Evolutionary conservation across 179 eudicot species (phyloP), one percentile per base, ranked within the genome.

Genomic region (Amaranthus tricolor): DNA sequence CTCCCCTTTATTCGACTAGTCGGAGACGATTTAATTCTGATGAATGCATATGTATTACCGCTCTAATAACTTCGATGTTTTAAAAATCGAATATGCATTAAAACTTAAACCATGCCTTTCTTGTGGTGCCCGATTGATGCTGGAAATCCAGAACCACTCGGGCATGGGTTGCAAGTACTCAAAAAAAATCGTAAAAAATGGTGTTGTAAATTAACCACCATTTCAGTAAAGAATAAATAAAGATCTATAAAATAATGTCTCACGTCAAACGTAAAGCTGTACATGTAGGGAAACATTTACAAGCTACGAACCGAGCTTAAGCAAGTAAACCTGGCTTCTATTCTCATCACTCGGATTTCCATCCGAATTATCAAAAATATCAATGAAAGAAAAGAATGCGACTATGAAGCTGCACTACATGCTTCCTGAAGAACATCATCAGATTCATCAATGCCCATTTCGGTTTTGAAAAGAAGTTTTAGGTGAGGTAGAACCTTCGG

Each of bases 401-500:
- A 14, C 70, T 74, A 79, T 49, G 76, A 72, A 81, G 78, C 80
- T 24, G 72, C 77, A 49, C 53, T 45, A 15, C 62, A 61, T 54
- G 77, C 82, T 57, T 66, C 77, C 1, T 31, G 67, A 40, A 70
- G 76, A 74, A 72, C 83, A 64, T 83, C 91, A 53, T 87, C 91
- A 20, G 83, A 78, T 78, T 94, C 97, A 70, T 91, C 96, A 55
- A 86, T 77, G 54, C 80, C 65, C 85, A 90, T 84, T 72, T 89
- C 96, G 59, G 87, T 76, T 72, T 72, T 83, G 78, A 95, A 95
- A 9, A 94, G 86, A 50, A 87, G 86, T 88, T 85, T 88, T 17
- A 95, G 88, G 75, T 82, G 85, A 11, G 96, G 96, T 65, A 94
- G 90, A 75, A 94, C 86, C 74, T 75, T 83, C 11, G 97, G 98